Evolutionary conservation across 768 basidiomycete genomes (phyloP).

Genomic region (Amanita exitialis): DNA sequence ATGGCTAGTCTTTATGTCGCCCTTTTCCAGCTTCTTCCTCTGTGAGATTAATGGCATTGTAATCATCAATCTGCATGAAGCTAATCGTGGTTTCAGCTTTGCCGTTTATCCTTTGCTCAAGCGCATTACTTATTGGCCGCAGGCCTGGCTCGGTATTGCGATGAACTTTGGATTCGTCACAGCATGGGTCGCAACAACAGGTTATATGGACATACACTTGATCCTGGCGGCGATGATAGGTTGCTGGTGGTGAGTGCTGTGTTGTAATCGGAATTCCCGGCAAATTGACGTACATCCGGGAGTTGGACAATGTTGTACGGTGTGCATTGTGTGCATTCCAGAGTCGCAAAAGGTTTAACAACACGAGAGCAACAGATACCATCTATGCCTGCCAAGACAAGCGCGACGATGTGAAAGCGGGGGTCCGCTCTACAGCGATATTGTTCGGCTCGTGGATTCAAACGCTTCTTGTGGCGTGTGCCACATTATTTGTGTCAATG

Average conservation of each 20-base stretch:
- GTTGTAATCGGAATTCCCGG: neutral
- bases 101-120: slow-evolving; percentile 45
- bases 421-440: slow-evolving; percentile 71
- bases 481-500: slow-evolving; percentile 37
- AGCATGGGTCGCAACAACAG: slow-evolving; percentile 34
- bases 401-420: slow-evolving; percentile 58
- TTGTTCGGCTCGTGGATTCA: slow-evolving; percentile 55
- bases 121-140: slow-evolving; percentile 49
- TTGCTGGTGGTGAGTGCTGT: slow-evolving; percentile 33
- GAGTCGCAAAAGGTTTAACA: neutral
- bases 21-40: slow-evolving; percentile 33
- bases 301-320: slow-evolving; percentile 45
- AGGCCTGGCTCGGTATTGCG: slow-evolving; percentile 50
- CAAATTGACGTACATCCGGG: neutral
- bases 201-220: slow-evolving; percentile 20
- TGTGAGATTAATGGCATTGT: slow-evolving; percentile 20
- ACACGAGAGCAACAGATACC: slow-evolving; percentile 29
- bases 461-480: slow-evolving; percentile 44
- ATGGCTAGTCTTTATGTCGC: slow-evolving; percentile 27
- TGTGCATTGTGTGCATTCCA: slow-evolving; percentile 8
- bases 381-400: slow-evolving; percentile 79
- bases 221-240: slow-evolving; percentile 25
- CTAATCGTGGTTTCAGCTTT: slow-evolving; percentile 17
- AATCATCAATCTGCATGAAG: slow-evolving; percentile 15
- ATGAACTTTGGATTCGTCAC: slow-evolving; percentile 47